Evolutionary conservation across 2,329 filamentous ascomycete genomes (phyloP).

Genomic region (Fragosphaeria purpurea): DNA sequence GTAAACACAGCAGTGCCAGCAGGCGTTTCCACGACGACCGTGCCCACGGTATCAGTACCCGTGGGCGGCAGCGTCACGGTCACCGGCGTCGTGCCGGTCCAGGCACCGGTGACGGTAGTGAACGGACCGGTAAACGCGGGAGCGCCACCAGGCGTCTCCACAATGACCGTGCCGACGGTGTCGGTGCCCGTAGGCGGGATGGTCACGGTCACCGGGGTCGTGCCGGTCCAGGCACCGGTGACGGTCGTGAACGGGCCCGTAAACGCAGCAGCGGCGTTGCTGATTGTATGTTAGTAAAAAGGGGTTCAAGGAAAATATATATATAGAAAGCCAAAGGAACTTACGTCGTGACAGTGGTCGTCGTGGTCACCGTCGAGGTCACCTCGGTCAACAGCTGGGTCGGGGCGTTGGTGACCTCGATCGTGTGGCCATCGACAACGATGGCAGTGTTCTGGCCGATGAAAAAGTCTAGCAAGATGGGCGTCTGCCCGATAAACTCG

Average conservation of each 20-base stretch:
- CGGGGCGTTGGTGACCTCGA: constrained; percentile 11
- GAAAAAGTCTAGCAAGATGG: constrained; percentile 5
- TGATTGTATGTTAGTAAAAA: too few relatives aligned
- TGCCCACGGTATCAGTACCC: background rate
- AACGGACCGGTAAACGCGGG: background rate
- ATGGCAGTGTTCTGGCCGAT: constrained; percentile 10
- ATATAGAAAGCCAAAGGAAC: background rate
- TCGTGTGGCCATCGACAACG: constrained; percentile 7
- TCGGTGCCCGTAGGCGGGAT: background rate
- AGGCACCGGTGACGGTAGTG: background rate
- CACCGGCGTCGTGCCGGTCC: background rate
- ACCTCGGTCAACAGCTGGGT: constrained; percentile 8
- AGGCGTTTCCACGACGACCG: constrained; percentile 2
- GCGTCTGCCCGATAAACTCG: constrained; percentile 8
- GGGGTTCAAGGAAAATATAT: too few relatives aligned
- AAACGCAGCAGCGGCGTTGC: background rate
- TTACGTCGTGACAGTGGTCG: constrained; percentile 9
- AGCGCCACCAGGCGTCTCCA: background rate
- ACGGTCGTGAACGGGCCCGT: background rate
- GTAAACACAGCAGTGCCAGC: background rate
- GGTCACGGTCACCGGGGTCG: background rate
- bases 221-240: background rate
- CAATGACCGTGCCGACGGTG: background rate
- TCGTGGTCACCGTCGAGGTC: constrained; percentile 8
- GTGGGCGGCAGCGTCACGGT: constrained; percentile 1